phyloP scores from a whole-genome alignment of 2,329 filamentous ascomycete genomes.

The Pseudogymnoascus sp. region DNA sequence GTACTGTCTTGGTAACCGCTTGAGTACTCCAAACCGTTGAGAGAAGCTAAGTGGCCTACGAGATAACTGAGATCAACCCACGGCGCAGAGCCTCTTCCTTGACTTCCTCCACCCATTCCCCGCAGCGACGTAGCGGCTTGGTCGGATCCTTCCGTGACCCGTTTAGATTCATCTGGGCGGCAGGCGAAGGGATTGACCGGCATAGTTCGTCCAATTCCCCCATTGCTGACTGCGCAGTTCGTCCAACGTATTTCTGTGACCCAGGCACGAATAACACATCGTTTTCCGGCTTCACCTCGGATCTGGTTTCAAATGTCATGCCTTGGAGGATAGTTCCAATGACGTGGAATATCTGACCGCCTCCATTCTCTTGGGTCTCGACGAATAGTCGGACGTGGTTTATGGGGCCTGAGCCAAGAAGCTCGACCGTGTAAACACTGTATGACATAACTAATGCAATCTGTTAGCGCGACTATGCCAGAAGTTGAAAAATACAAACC shows the following conservation, averaged over 20 bases:
- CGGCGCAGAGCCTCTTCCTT: neutral
- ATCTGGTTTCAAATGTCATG: neutral
- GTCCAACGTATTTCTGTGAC: neutral
- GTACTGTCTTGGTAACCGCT: neutral
- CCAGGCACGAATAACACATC: neutral
- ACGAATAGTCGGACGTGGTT: conserved; percentile 1
- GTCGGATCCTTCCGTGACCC: neutral
- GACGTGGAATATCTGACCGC: neutral
- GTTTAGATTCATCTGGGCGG: conserved; percentile 1
- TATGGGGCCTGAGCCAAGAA: neutral
- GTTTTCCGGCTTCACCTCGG: neutral
- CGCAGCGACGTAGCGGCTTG: neutral
- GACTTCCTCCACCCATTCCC: neutral
- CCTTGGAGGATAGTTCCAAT: neutral
- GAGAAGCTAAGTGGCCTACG: neutral
- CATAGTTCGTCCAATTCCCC: neutral
- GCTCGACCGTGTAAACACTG: neutral
- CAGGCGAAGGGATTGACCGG: neutral
- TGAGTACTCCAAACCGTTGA: too few relatives aligned
- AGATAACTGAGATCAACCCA: neutral
- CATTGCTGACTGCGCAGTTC: neutral
- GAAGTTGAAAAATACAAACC: neutral
- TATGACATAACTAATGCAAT: neutral
- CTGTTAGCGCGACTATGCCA: neutral
- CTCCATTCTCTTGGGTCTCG: neutral